A percentile compares a stretch with the other conserved stretches of the same genome.
Evolutionary conservation across 23 red algal genomes (phyloP).

Genomic region (Gracilaria gracilis): DNA sequence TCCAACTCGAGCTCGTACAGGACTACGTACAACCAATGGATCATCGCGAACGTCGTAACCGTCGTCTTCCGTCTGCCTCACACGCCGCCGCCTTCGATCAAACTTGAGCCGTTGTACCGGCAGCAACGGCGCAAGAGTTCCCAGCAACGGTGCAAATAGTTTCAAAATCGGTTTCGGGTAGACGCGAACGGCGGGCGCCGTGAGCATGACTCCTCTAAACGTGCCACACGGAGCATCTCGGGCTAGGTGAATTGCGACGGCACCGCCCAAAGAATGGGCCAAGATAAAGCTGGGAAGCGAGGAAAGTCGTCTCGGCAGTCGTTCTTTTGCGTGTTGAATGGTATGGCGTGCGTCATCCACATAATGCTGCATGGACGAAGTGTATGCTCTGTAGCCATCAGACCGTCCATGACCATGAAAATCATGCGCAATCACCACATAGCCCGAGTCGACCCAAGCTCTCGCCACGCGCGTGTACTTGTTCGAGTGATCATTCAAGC

Average conservation of each 20-base stretch:
- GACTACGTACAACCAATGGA: constrained; percentile 65
- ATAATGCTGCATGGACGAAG: constrained; percentile 65
- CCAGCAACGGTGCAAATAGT: constrained; percentile 78
- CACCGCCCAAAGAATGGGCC: constrained; percentile 82
- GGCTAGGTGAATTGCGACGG: constrained; percentile 80
- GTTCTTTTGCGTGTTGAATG: constrained; percentile 40
- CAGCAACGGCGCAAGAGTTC: constrained; percentile 70
- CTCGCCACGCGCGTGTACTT: constrained; percentile 69
- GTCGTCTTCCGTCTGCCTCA: not conserved
- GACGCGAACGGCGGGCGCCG: constrained; percentile 78
- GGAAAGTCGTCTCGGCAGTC: constrained; percentile 36
- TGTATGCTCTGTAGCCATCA: constrained; percentile 82
- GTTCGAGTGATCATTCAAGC: constrained; percentile 83
- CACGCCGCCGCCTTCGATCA: constrained; percentile 47
- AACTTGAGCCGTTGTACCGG: constrained; percentile 83
- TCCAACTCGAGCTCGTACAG: constrained; percentile 67
- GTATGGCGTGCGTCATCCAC: constrained; percentile 70
- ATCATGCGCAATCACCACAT: constrained; percentile 83
- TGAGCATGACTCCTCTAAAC: constrained; percentile 79
- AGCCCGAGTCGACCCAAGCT: constrained; percentile 70
- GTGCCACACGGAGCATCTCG: constrained; percentile 22
- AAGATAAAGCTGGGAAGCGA: constrained; percentile 77
- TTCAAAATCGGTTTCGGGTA: constrained; percentile 80
- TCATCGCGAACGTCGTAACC: constrained; percentile 33
- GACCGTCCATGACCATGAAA: constrained; percentile 84